Evolutionary conservation across 116 monocot genomes (phyloP).

Genomic region (Iris pallida): DNA sequence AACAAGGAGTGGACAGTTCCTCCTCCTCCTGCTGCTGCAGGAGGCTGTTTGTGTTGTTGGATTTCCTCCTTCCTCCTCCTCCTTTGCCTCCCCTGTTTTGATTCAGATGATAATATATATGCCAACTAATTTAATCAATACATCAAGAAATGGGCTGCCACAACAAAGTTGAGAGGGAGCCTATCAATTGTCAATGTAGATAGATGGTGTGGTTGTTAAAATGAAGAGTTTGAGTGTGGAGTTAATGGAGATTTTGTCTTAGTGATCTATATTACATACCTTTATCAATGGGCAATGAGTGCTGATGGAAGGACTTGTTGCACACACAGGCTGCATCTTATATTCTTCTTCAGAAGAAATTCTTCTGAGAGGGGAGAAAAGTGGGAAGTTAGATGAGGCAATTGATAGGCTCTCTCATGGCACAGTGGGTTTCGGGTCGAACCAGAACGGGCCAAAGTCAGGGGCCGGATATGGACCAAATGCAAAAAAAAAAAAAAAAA

Average conservation of each 20-base stretch:
- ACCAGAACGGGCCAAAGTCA: no score
- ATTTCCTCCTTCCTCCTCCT: background rate
- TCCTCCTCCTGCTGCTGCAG: background rate
- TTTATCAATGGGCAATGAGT: background rate
- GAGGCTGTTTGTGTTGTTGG: background rate
- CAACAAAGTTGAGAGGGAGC: background rate
- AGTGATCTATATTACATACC: background rate
- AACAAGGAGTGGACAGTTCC: background rate
- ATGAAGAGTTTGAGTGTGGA: background rate
- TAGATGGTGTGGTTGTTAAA: background rate
- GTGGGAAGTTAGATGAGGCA: no score
- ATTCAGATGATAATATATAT: background rate
- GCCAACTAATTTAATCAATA: background rate
- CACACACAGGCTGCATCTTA: slow-evolving; percentile 7
- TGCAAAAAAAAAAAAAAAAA: no score
- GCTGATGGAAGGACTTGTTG: background rate
- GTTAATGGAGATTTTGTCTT: background rate
- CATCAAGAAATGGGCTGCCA: background rate
- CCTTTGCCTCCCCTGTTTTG: background rate
- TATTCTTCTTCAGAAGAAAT: background rate
- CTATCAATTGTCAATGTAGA: background rate
- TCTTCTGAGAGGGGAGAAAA: no score
- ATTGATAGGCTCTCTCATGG: no score
- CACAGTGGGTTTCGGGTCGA: no score
- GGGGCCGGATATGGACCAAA: no score